phyloP scores from a whole-genome alignment of 2,329 filamentous ascomycete species.

The Diaporthe eres region DNA sequence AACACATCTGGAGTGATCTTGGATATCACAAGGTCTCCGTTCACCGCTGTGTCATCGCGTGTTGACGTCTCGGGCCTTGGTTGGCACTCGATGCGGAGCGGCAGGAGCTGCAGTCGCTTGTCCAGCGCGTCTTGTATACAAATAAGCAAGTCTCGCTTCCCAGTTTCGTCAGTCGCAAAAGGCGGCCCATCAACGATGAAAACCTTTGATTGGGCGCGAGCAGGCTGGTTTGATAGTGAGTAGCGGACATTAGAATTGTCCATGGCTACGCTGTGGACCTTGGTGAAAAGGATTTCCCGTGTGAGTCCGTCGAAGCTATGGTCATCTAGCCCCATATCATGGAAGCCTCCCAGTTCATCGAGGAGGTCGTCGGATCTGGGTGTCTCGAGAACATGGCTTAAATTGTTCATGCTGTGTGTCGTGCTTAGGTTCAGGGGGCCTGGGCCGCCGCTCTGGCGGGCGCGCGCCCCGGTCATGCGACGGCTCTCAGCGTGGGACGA shows the following conservation, averaged over 20 bases:
- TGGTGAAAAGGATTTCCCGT: conserved; percentile 80
- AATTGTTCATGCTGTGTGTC: conserved; percentile 64
- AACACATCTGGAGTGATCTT: conserved; percentile 64
- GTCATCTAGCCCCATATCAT: conserved; percentile 80
- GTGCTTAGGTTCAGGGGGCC: conserved; percentile 23
- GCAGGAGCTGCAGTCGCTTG: conserved; percentile 77
- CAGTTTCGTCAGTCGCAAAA: conserved; percentile 66
- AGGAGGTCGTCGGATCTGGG: conserved; percentile 72
- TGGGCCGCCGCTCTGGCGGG: conserved; percentile 69
- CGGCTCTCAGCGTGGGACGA: conserved; percentile 61
- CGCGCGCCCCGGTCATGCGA: conserved; percentile 77
- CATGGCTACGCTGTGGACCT: conserved; percentile 77
- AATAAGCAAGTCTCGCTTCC: conserved; percentile 71
- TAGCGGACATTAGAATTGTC: conserved; percentile 74
- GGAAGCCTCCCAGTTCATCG: conserved; percentile 79
- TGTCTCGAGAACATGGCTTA: conserved; percentile 68
- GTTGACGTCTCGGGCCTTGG: conserved; percentile 49
- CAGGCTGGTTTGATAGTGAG: conserved; percentile 67
- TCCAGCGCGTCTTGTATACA: conserved; percentile 80
- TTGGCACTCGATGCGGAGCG: conserved; percentile 68
- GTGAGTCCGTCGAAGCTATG: conserved; percentile 79
- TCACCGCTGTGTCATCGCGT: conserved; percentile 44
- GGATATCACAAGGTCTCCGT: conserved; percentile 47
- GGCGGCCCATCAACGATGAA: conserved; percentile 76
- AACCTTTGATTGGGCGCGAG: conserved; percentile 70